A percentile compares a stretch with the other conserved stretches of the same genome.
These are phyloP conservation scores for Ceraceosorus guamensis DNA, from an alignment of 1,284 basidiomycete genomes.

Conservation along the genomic window DNA sequence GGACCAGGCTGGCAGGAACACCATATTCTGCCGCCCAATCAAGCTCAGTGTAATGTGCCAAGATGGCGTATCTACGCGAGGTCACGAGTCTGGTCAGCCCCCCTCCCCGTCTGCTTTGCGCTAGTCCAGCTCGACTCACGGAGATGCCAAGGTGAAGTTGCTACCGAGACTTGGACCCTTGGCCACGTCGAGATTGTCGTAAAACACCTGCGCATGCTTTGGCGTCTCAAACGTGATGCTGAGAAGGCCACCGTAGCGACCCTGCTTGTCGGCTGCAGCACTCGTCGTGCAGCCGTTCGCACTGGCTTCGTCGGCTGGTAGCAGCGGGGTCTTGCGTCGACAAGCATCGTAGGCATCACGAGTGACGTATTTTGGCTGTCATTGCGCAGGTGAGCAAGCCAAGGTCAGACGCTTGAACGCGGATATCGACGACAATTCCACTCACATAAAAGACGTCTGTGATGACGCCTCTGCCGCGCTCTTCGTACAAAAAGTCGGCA, in stretches of 20 bases:
- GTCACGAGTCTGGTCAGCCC: no score
- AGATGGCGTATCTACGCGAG: slow-evolving; percentile 81
- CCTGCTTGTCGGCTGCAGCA: slow-evolving; percentile 18
- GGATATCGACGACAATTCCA: not conserved
- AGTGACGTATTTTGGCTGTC: slow-evolving; percentile 69
- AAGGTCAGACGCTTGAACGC: not conserved
- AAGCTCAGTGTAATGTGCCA: slow-evolving; percentile 85
- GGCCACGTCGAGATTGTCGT: slow-evolving; percentile 70
- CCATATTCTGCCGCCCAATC: slow-evolving; percentile 85
- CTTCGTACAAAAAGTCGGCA: slow-evolving; percentile 66
- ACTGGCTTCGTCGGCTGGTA: slow-evolving; percentile 21
- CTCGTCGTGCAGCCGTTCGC: no score
- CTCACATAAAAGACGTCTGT: slow-evolving; percentile 70
- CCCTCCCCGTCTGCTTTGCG: no score
- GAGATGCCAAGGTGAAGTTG: slow-evolving; percentile 88
- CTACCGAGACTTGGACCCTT: slow-evolving; percentile 94
- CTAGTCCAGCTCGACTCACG: no score
- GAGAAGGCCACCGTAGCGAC: slow-evolving; percentile 84
- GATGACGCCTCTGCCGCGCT: slow-evolving; percentile 54
- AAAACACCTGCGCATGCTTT: slow-evolving; percentile 71
- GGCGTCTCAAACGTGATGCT: slow-evolving; percentile 73
- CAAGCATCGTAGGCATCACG: slow-evolving; percentile 66
- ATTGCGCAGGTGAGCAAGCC: no score
- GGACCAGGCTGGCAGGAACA: slow-evolving; percentile 74
- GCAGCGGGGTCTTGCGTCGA: slow-evolving; percentile 51